Evolutionary conservation across 1,139 yeast species (phyloP), one percentile per base, ranked within the genome.

Genomic region (Debaryomyces fabryi): DNA sequence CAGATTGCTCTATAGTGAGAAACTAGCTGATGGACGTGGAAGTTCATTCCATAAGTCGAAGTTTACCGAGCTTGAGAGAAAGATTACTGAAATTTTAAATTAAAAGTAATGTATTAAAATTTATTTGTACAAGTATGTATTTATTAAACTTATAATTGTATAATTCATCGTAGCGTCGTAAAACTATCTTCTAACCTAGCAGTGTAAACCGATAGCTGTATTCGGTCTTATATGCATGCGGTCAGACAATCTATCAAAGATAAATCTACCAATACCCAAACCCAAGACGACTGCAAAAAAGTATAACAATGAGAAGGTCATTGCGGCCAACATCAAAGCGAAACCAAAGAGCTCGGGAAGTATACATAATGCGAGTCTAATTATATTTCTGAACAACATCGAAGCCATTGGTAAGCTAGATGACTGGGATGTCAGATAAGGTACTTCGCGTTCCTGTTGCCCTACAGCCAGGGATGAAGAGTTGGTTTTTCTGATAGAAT

Each of bases 231-330:
- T 40, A 3, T 50, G 41, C 32, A 49, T 42, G 18, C 52, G 45
- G 21, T 56, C 59, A 23, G 79, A 64, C 45, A 83, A 60, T 63
- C 86, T 79, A 57, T 85, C 86, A 64, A 85, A 85, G 58, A 79
- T 74, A 45, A 86, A 82, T 58, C 86, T 86, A 24, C 90, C 89
- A 47, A 85, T 66, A 2, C 90, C 78, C 48, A 86, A 69, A 6
- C 95, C 95, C 20, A 82, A 57, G 16, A 85, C 81, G 27, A 86
- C 85, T 1, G 88, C 92, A 65, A 87, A 86, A 64, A 86, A 84
- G 58, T 86, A 87, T 1, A 81, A 65, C 49, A 85, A 58, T 8
- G 85, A 78, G 61, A 72, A 86, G 30, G 87, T 74, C 95, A 87
- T 87, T 9, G 86, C 87, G 12, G 84, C 91, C 70, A 87, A 76